These are phyloP conservation scores for Curvularia hawaiiensis DNA, from an alignment of 2,329 filamentous ascomycete species.

Conservation along the genomic window DNA sequence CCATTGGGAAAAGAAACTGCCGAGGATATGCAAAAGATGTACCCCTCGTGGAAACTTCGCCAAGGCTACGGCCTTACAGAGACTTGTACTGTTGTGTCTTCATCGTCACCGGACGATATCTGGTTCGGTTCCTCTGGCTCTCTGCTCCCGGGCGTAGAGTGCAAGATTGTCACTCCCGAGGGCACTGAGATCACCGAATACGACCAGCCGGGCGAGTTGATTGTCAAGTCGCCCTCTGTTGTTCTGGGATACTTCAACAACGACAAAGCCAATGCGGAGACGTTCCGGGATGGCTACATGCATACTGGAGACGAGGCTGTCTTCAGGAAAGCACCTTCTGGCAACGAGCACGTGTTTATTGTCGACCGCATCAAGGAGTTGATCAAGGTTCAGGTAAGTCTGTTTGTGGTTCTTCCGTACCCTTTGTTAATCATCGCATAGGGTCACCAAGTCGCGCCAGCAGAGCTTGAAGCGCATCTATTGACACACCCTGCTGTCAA, in stretches of 20 bases:
- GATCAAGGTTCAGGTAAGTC: conserved; percentile 74
- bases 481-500: conserved; percentile 75
- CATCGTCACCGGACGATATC: conserved; percentile 66
- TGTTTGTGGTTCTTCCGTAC: not conserved
- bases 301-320: conserved; percentile 81
- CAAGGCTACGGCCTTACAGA: conserved; percentile 84
- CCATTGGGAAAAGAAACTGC: conserved; percentile 77
- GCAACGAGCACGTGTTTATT: conserved; percentile 82
- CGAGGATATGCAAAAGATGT: conserved; percentile 64
- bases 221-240: conserved; percentile 69
- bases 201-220: conserved; percentile 72
- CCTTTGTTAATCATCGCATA: conserved; percentile 38
- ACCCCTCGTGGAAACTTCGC: conserved; percentile 67
- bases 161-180: conserved; percentile 69
- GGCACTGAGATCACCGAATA: conserved; percentile 70
- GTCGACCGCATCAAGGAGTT: conserved; percentile 82
- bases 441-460: conserved; percentile 82
- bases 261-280: conserved; percentile 79
- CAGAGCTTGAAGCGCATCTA: conserved; percentile 80
- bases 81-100: conserved; percentile 71
- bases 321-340: conserved; percentile 59
- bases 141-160: conserved; percentile 68
- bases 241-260: conserved; percentile 88
- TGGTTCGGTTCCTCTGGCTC: conserved; percentile 74
- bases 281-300: conserved; percentile 79